These are phyloP conservation scores for Paspalum vaginatum DNA, from an alignment of 176 grass and related monocot species.

Conservation along the genomic window DNA sequence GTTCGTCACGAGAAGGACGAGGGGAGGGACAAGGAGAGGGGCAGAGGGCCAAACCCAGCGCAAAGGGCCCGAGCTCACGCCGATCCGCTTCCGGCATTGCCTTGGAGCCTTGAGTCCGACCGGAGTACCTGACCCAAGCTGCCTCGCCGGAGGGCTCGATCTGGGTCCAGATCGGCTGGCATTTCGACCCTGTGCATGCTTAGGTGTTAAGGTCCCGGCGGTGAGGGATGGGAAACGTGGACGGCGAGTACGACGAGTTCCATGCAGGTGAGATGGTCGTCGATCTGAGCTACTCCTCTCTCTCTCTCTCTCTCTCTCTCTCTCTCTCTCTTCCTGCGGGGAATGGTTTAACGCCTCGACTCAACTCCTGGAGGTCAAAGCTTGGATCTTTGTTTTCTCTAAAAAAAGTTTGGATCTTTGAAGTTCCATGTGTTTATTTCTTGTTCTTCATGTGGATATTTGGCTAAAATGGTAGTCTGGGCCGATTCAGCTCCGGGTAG, in stretches of 20 bases:
- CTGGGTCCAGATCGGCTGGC: conserved; percentile 45
- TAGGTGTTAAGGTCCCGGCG: neutral
- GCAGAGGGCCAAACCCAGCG: conserved; percentile 36
- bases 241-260: conserved; percentile 58
- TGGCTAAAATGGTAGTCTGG: neutral
- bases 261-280: conserved; percentile 64
- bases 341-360: conserved; percentile 1
- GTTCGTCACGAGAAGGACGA: neutral
- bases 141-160: conserved; percentile 52
- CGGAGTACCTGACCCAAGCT: conserved; percentile 23
- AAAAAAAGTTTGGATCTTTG: conserved; percentile 44
- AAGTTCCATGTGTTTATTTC: neutral
- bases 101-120: conserved; percentile 15
- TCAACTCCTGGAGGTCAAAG: conserved; percentile 21
- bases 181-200: conserved; percentile 31
- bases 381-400: conserved; percentile 40
- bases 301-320: too few species aligned
- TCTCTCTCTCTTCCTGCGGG: neutral
- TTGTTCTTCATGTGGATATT: neutral
- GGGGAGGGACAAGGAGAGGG: neutral
- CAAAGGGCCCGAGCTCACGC: conserved; percentile 29
- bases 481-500: conserved; percentile 16
- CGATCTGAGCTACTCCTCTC: conserved; percentile 47
- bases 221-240: conserved; percentile 66
- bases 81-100: conserved; percentile 51